Evolutionary conservation across 192 early-diverging fungal genomes (phyloP), one percentile per base, ranked within the genome.

Genomic region (Mortierella claussenii): DNA sequence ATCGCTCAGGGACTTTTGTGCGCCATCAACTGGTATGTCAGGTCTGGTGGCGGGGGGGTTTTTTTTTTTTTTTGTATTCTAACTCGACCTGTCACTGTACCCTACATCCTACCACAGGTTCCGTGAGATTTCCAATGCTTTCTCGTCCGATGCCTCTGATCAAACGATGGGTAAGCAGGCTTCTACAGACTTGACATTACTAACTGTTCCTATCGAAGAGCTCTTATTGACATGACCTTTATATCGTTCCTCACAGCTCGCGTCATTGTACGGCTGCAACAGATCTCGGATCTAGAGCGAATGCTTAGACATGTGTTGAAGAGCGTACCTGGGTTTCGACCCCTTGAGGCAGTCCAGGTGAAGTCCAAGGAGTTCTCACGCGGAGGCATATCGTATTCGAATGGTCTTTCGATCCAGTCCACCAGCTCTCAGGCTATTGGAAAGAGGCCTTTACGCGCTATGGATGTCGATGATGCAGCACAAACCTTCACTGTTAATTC

Each of bases 101-200:
- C 37, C 57, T 62, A 52, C 12, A 30, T 40, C 59, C 78, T 73
- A 52, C 23, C 71, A 67, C 73, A 92, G 92, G 92, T 62, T 89
- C 46, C 88, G 90, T 23, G 92, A 93, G 59, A 56, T 87, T 8
- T 69, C 90, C 26, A 93, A 90, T 44, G 86, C 89, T 8, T 94
- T 91, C 64, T 82, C 76, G 11, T 44, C 60, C 21, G 45, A 74
- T 28, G 60, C 68, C 11, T 65, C 71, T 10, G 59, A 73, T 23
- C 71, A 79, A 40, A 71, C 79, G 10, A 65, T 76, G 51, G 73
- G 73, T 76, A 76, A 13, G 23, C 9, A 15, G 2, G 12, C 28
- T 8, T 18, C 17, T 43, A 17, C 18, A 45, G 20, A 28, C 50
- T 43, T 18, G 7, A 47, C 13, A 7, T 40, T 13, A 10, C 13